phyloP scores from a whole-genome alignment of 2,329 filamentous ascomycete genomes.

The Alternaria conjuncta region DNA sequence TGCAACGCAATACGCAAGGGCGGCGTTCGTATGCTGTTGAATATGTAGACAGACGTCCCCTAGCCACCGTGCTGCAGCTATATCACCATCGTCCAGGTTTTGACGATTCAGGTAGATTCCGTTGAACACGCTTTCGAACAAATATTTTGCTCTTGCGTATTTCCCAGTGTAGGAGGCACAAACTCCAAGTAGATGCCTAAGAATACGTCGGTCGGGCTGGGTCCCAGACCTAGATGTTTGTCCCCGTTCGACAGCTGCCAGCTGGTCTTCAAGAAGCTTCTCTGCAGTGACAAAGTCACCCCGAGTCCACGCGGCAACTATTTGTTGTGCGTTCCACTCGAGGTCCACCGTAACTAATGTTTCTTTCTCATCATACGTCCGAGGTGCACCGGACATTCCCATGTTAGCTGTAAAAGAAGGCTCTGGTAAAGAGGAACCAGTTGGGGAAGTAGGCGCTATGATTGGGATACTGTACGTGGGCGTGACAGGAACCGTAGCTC shows the following conservation, averaged over 20 bases:
- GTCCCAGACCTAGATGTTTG: constrained; percentile 22
- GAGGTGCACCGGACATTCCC: neutral
- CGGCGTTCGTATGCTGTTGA: constrained; percentile 35
- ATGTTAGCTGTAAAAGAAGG: neutral
- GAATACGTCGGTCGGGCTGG: constrained; percentile 35
- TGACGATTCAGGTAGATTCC: constrained; percentile 25
- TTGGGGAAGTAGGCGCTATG: neutral
- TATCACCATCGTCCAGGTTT: constrained; percentile 40
- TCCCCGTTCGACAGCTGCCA: constrained; percentile 35
- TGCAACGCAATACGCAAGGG: constrained; percentile 38
- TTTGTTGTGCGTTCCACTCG: constrained; percentile 27
- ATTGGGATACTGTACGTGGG: neutral
- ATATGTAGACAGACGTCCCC: constrained; percentile 41
- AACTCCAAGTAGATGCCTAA: constrained; percentile 37
- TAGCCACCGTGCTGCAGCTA: constrained; percentile 43
- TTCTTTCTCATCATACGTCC: constrained; percentile 12
- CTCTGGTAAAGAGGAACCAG: neutral
- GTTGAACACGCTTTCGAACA: constrained; percentile 37
- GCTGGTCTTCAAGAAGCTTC: constrained; percentile 30
- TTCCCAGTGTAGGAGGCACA: constrained; percentile 35
- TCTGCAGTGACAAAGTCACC: constrained; percentile 28
- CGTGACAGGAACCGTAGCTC: neutral
- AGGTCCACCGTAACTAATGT: constrained; percentile 17
- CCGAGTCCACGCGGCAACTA: constrained; percentile 28
- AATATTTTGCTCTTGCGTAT: constrained; percentile 35